phyloP scores from a whole-genome alignment of 2,329 filamentous ascomycete genomes.

The Xylaria sp. region DNA sequence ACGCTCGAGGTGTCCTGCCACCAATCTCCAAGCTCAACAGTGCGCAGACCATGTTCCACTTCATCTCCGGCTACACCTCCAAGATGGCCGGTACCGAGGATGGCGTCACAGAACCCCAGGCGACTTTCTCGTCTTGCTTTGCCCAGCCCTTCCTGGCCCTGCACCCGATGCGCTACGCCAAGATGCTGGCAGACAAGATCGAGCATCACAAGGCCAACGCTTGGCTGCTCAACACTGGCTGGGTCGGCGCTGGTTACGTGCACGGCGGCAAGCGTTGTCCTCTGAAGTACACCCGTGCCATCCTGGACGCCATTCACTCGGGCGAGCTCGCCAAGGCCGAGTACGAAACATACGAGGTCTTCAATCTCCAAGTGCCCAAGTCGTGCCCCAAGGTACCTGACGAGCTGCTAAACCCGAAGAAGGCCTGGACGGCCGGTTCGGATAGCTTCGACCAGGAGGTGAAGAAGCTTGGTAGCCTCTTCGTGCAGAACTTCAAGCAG shows the following conservation, averaged over 20 bases:
- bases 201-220: conserved; percentile 93
- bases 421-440: conserved; percentile 85
- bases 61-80: conserved; percentile 99
- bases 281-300: conserved; percentile 97
- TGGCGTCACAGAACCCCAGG: conserved; percentile 95
- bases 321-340: conserved; percentile 93
- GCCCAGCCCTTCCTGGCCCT: conserved; percentile 98
- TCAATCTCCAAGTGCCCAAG: conserved; percentile 97
- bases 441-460: conserved; percentile 89
- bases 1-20: conserved; percentile 95
- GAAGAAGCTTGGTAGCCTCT: conserved; percentile 87
- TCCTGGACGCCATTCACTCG: conserved; percentile 97
- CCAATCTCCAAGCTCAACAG: conserved; percentile 97
- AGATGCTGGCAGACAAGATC: conserved; percentile 99
- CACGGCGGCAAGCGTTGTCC: conserved; percentile 97
- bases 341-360: conserved; percentile 95
- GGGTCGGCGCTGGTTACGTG: conserved; percentile 80
- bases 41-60: conserved; percentile 99
- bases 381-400: conserved; percentile 86
- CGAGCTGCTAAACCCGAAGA: conserved; percentile 94
- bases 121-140: conserved; percentile 99
- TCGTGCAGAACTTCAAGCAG: conserved; percentile 98
- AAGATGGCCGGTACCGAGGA: conserved; percentile 99
- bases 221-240: conserved; percentile 88
- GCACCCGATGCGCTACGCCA: conserved; percentile 98